A percentile compares a stretch with the other conserved stretches of the same genome.
Evolutionary conservation across 2,329 filamentous ascomycete genomes (phyloP).

Genomic region (Cladophialophora chaetospira): DNA sequence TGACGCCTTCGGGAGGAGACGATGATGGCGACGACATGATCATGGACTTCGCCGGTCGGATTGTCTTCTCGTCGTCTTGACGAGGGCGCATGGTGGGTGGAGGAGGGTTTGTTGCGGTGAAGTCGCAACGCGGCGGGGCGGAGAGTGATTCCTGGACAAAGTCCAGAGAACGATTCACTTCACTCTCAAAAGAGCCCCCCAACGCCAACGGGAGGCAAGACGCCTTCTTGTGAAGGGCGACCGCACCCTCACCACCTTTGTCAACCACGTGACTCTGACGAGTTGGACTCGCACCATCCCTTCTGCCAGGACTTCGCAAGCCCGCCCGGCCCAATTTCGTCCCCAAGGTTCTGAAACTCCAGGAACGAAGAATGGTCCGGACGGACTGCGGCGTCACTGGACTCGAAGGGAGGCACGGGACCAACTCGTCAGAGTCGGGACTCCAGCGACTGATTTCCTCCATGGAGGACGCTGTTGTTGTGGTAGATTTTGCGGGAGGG

Average conservation of each 20-base stretch:
- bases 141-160: slow-evolving; percentile 15
- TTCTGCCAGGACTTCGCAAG: slow-evolving; percentile 18
- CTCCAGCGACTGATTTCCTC: slow-evolving; percentile 7
- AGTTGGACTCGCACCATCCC: slow-evolving; percentile 14
- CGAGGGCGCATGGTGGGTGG: background rate
- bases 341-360: slow-evolving; percentile 15
- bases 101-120: background rate
- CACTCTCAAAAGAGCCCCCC: slow-evolving; percentile 26
- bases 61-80: slow-evolving; percentile 20
- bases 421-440: slow-evolving; percentile 5
- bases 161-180: slow-evolving; percentile 22
- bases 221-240: slow-evolving; percentile 1
- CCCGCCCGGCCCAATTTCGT: slow-evolving; percentile 20
- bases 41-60: background rate
- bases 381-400: slow-evolving; percentile 18
- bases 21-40: slow-evolving; percentile 6
- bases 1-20: background rate
- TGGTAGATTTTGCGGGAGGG: background rate
- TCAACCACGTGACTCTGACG: slow-evolving; percentile 19
- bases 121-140: background rate
- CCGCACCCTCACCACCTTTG: slow-evolving; percentile 5
- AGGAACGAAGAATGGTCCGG: slow-evolving; percentile 11
- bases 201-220: slow-evolving; percentile 21
- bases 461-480: slow-evolving; percentile 8
- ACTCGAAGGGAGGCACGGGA: slow-evolving; percentile 9